Conservation (phyloP, 225 moss, liverwort and hornwort species). For the Antitrichia curtipendula region DNA sequence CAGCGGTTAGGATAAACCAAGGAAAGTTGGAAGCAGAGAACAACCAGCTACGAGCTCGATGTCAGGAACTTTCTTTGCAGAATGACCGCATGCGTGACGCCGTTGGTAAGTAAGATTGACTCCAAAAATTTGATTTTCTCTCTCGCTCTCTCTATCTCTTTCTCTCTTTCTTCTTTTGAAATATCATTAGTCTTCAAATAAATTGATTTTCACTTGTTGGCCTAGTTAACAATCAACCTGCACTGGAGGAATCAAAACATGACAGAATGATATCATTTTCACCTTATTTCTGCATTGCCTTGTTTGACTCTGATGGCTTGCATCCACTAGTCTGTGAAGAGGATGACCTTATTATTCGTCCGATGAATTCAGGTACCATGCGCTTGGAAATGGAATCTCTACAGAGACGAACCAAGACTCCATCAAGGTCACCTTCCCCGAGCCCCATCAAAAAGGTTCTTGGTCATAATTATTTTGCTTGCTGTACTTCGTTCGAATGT, state of each 20-base stretch:
- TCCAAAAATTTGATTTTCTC: background rate
- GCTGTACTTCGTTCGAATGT: background rate
- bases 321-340: background rate
- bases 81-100: slow-evolving; percentile 41
- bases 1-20: slow-evolving; percentile 20
- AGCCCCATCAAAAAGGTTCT: slow-evolving; percentile 25
- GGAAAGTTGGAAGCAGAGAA: slow-evolving; percentile 48
- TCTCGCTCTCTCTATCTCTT: background rate
- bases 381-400: slow-evolving; percentile 55
- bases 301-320: background rate
- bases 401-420: slow-evolving; percentile 26
- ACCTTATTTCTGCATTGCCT: background rate
- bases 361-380: slow-evolving; percentile 37
- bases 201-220: background rate
- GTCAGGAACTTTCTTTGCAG: slow-evolving; percentile 36
- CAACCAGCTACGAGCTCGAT: slow-evolving; percentile 27
- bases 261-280: background rate
- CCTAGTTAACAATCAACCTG: background rate
- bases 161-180: background rate
- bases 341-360: background rate
- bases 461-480: background rate
- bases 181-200: background rate
- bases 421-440: slow-evolving; percentile 10
- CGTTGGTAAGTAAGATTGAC: slow-evolving; percentile 18
- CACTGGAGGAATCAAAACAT: background rate